These are phyloP conservation scores for Tetrapisispora namnaoensis DNA, from an alignment of 805 yeast genomes.

Conservation along the genomic window DNA sequence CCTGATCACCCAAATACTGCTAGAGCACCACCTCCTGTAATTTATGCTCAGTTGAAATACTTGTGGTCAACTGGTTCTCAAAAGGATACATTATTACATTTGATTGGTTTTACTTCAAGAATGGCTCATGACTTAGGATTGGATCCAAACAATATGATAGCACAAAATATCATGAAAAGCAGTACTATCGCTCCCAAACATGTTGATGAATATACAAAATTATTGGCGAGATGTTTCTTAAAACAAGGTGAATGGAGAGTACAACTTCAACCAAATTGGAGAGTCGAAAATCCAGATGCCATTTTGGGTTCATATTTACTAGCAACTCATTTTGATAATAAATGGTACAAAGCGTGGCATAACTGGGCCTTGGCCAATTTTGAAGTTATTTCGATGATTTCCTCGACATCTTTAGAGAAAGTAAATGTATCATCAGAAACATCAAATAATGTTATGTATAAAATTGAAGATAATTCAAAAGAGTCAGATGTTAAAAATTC, in stretches of 20 bases:
- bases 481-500: slow-evolving; percentile 13
- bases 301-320: slow-evolving; percentile 84
- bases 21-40: slow-evolving; percentile 92
- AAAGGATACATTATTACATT: slow-evolving; percentile 72
- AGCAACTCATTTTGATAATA: slow-evolving; percentile 88
- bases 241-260: slow-evolving; percentile 99
- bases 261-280: slow-evolving; percentile 70
- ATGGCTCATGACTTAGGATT: slow-evolving; percentile 84
- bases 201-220: slow-evolving; percentile 70
- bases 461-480: slow-evolving; percentile 18
- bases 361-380: slow-evolving; percentile 98
- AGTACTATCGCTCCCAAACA: slow-evolving; percentile 41
- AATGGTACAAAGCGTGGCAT: slow-evolving; percentile 99
- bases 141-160: slow-evolving; percentile 76
- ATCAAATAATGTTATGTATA: slow-evolving; percentile 7
- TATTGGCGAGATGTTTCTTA: slow-evolving; percentile 86
- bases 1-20: slow-evolving; percentile 44
- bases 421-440: slow-evolving; percentile 10
- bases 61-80: slow-evolving; percentile 95
- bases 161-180: slow-evolving; percentile 71
- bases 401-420: slow-evolving; percentile 20
- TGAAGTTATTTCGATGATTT: slow-evolving; percentile 71
- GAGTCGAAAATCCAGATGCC: slow-evolving; percentile 65
- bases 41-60: slow-evolving; percentile 90
- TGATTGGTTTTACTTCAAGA: slow-evolving; percentile 83